Conservation (phyloP, 2,329 filamentous ascomycete genomes). For the Sporothrix schenckii region DNA sequence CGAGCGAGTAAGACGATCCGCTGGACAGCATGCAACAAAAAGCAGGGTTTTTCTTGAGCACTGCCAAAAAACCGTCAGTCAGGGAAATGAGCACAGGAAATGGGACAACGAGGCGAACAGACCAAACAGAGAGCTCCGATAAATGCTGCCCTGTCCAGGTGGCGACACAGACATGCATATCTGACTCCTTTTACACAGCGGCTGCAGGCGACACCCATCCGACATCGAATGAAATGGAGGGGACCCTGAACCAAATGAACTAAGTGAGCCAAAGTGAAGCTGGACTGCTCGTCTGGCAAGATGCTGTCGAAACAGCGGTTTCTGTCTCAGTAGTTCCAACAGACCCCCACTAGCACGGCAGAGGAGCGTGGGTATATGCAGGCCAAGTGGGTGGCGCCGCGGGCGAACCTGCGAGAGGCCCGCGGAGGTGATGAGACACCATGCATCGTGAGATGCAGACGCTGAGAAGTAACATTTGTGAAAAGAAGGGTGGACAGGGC, state of each 20-base stretch:
- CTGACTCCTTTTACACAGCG: neutral
- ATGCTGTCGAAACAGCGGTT: neutral
- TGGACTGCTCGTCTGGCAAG: no score
- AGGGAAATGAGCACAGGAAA: conserved; percentile 16
- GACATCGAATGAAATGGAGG: neutral
- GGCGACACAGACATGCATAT: neutral
- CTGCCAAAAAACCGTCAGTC: conserved; percentile 2
- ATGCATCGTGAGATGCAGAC: conserved; percentile 4
- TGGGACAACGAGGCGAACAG: neutral
- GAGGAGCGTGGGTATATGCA: conserved; percentile 16
- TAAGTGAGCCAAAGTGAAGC: neutral
- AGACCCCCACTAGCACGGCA: conserved; percentile 13
- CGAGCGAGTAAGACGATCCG: neutral
- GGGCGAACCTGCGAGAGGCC: neutral
- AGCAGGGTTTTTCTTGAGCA: neutral
- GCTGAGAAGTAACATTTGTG: neutral
- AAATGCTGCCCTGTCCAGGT: neutral
- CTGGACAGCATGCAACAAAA: neutral
- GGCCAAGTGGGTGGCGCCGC: conserved; percentile 18
- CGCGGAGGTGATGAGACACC: neutral
- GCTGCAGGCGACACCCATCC: conserved; percentile 14
- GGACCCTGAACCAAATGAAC: conserved; percentile 14
- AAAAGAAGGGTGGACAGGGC: neutral
- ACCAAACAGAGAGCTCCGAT: conserved; percentile 11
- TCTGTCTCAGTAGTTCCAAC: neutral